Evolutionary conservation across 2,329 filamentous ascomycete species (phyloP), one percentile per base, ranked within the genome.

Genomic region (Ceratocystis cubensis): DNA sequence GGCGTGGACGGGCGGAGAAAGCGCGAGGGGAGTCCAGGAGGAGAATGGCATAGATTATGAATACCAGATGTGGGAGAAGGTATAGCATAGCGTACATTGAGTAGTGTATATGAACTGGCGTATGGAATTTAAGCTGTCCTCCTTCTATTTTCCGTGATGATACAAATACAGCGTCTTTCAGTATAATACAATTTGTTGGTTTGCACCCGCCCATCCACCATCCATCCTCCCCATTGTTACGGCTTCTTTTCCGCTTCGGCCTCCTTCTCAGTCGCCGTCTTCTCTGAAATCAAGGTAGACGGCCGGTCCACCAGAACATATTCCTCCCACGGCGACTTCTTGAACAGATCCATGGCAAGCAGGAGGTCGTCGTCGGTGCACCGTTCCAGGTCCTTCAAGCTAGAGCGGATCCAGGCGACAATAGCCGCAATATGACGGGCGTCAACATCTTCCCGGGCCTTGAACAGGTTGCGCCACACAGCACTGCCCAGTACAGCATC

Each of bases 391-490:
- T 77, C 75, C 68, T 74, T 75, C 59, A 84, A 70, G 30, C 75
- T 75, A 22, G 75, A 75, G 53, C 83, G 76, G 76, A 85, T 82
- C 81, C 81, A 85, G 41, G 78, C 78, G 25, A 84, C 82, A 61
- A 84, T 76, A 63, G 81, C 81, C 1, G 82, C 79, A 62, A 85
- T 74, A 33, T 74, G 71, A 64, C 81, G 75, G 45, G 79, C 75
- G 69, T 85, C 81, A 17, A 79, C 76, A 68, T 82, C 79, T 61
- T 77, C 75, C 46, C 74, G 72, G 25, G 84, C 90, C 78, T 93
- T 91, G 80, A 91, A 96, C 66, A 99, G 74, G 76, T 97, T 97
- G 72, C 94, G 83, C 94, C 94, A 99, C 61, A 99, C 80, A 7
- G 94, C 94, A 53, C 88, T 81, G 2, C 87, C 89, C 15, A 94